phyloP scores from a whole-genome alignment of 2,329 filamentous ascomycete genomes.

The Fusarium bactridioides region DNA sequence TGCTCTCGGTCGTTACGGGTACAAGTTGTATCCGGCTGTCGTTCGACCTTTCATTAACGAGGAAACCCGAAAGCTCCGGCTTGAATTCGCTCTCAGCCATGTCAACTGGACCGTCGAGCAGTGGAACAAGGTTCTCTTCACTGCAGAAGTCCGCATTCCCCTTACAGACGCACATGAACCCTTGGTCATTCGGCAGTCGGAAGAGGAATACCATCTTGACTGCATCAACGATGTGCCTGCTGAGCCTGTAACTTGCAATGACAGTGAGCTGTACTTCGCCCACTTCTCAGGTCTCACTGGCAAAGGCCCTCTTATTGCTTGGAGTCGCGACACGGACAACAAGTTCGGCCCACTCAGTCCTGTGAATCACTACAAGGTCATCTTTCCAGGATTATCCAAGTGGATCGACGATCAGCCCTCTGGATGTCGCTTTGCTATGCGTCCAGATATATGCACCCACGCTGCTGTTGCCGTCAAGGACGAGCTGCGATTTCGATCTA shows the following conservation, averaged over 20 bases:
- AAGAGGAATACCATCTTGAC: slow-evolving; percentile 1
- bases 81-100: slow-evolving; percentile 15
- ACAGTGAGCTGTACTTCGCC: slow-evolving; percentile 1
- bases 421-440: not conserved
- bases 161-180: not conserved
- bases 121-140: slow-evolving; percentile 23
- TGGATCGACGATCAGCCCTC: slow-evolving; percentile 5
- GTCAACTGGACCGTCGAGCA: slow-evolving; percentile 21
- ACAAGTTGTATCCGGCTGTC: slow-evolving; percentile 15
- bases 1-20: slow-evolving; percentile 18
- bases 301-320: slow-evolving; percentile 6
- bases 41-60: slow-evolving; percentile 13
- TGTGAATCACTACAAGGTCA: not conserved
- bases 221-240: slow-evolving; percentile 6
- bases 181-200: slow-evolving; percentile 19
- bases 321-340: not conserved
- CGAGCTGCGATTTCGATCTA: not conserved
- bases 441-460: not conserved
- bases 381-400: not conserved
- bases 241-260: not conserved
- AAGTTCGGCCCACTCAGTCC: not conserved
- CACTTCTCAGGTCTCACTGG: slow-evolving; percentile 17
- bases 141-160: slow-evolving; percentile 1
- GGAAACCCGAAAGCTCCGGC: slow-evolving; percentile 5
- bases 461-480: not conserved